A percentile compares a stretch with the other conserved stretches of the same genome.
Conservation (phyloP, 192 early-diverging fungal species). For the Neocallimastix lanati region DNA sequence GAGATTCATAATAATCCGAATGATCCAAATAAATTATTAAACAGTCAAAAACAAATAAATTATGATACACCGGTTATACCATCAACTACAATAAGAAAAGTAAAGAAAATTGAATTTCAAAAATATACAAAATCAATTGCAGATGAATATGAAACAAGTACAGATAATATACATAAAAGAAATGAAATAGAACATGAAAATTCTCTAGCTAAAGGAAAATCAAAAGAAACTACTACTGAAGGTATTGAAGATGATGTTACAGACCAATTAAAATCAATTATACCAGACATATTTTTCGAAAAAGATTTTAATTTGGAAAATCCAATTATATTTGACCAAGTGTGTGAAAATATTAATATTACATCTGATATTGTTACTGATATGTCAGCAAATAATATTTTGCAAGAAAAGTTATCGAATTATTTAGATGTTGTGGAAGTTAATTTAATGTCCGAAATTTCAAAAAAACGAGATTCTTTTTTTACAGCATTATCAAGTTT, state of each 20-base stretch:
- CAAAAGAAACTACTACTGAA: not conserved
- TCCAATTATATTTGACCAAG: conserved; percentile 70
- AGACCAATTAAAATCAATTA: conserved; percentile 12
- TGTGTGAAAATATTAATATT: conserved; percentile 56
- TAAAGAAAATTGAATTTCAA: not conserved
- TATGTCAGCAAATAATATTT: conserved; percentile 25
- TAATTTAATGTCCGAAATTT: conserved; percentile 87
- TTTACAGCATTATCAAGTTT: conserved; percentile 86
- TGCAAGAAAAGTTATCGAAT: conserved; percentile 79
- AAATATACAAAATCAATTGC: not conserved
- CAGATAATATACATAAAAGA: not conserved
- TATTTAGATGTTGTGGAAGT: conserved; percentile 88
- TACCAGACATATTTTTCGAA: conserved; percentile 78
- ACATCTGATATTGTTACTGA: conserved; percentile 23
- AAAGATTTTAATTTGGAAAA: conserved; percentile 71
- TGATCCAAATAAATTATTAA: not conserved
- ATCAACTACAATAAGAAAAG: not conserved
- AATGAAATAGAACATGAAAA: not conserved
- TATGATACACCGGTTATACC: not conserved
- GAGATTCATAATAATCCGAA: not conserved
- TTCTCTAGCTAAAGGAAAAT: not conserved
- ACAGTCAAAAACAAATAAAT: not conserved
- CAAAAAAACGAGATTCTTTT: conserved; percentile 80
- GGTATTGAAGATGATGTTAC: not conserved
- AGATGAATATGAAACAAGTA: not conserved